Base-by-base conservation (phyloP, 192 early-diverging fungal species). In the Coemansia sp. region DNA sequence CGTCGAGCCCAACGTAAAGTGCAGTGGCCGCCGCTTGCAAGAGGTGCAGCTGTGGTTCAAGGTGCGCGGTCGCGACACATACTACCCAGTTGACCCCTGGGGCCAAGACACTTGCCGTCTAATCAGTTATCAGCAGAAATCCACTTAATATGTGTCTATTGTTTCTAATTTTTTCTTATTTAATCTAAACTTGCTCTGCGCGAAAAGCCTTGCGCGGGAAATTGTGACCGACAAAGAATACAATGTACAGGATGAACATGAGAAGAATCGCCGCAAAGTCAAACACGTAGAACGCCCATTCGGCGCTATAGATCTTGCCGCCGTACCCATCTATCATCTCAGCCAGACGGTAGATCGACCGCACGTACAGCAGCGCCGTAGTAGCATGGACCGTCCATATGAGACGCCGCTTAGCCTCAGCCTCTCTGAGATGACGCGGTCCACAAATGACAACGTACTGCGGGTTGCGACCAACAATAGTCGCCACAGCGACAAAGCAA, bases 21-120 rank as follows among this genome's bases (percentile, higher is more conserved):
- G 83, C 59, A 41, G 59, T 6, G 71, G 75, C n/a, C 14, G 75
- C 0, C 45, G 65, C 6, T 46, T 85, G 37, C 74, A 82, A 58
- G 83, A 85, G 38, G 70, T 85, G 7, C 67, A 47, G 32, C 45
- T 85, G 38, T 82, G 77, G 75, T 85, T 85, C 70, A 73, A 78
- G 39, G 83, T 85, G 35, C 62, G 64, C 11, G 83, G 83, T 12
- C 60, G 71, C 31, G 70, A 77, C 57, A 51, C 35, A 42, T 81
- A 85, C 65, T 72, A 77, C 40, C 77, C 75, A 0, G 76, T 80
- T 4, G 64, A 74, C 4, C 74, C 83, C 6, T 67, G 66, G 69
- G 79, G 83, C 42, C 15, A 42, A 1, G 74, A 84, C 36, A 57
- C 74, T 10, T 84, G 83, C 58, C 27, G 47, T 8, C 54, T 59